Base-by-base conservation (phyloP, 345 rosid genomes). In the Salix dunnii region DNA sequence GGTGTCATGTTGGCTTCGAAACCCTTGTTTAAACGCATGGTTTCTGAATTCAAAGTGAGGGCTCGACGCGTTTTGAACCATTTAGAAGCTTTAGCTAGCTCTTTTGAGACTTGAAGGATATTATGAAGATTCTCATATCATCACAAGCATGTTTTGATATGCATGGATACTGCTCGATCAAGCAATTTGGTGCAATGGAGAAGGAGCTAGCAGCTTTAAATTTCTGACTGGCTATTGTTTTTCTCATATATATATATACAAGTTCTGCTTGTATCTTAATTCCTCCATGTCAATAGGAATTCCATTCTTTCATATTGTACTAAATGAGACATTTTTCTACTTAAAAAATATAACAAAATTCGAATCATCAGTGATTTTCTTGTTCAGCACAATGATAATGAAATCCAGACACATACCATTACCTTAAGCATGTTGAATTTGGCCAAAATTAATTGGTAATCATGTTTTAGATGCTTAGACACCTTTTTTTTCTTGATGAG, bases 1-100 rank as follows among this genome's bases (percentile, higher is more conserved):
- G 58, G n/a, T 0, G 60, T 72, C n/a, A 40, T 40, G 5, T 66
- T 46, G 58, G 75, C 69, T 68, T 62, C 71, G 6, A 23, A 61
- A 25, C 84, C 83, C 14, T 46, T 68, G 6, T 7, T 58, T 13
- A 28, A 70, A 40, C 73, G 73, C 17, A 12, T 27, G 42, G 62
- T 60, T 65, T 77, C 78, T 17, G 17, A 51, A 30, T 7, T 76
- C 48, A 77, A 74, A 68, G 48, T 21, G 18, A 79, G 78, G 71
- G 53, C 58, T 36, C 40, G 28, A 18, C 55, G 1, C 7, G 72
- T 55, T 21, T 18, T 14, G 61, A 55, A 28, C 67, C 27, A 42
- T 23, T 1, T 80, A 25, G 65, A 81, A 31, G 67, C 30, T 73
- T 11, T 71, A 35, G 18, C 16, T 68, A 61, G 9, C 17, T 66